Evolutionary conservation across 2,329 filamentous ascomycete genomes (phyloP), one percentile per base, ranked within the genome.

Genomic region (Penicillium frequentans): DNA sequence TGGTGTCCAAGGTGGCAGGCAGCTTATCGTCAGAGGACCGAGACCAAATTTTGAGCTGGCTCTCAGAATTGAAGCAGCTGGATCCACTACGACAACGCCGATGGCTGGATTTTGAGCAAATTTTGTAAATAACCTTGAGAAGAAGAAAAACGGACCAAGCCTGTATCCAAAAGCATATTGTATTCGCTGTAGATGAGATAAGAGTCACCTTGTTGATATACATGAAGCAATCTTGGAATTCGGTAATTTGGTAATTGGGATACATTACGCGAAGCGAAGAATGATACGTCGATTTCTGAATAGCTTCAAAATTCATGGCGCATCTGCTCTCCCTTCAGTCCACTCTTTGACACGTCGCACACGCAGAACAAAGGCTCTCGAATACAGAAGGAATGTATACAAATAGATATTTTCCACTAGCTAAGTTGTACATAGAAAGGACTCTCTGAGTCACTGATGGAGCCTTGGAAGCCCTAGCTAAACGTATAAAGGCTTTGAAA

Each of bases 81-180:
- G 92, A 96, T 76, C 86, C 88, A 3, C 81, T 93, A 73, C 84
- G 91, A 61, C 83, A 77, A 46, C 89, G 90, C 14, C 82, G 91
- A 64, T 96, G 92, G 91, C 70, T 81, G 19, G 90, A 96, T 70
- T 70, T 92, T 58, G 84, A 86, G 70, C 77, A 56, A 54, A 73
- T 58, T 74, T 68, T 62, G 67, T 82, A 61, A 69, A 73, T 66
- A 49, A 46, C 8, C 44, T 55, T 35, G 33, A 6, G 55, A 39
- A 37, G n/a, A 10, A 9, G 35, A 11, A 1, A 33, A 14, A 33
- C 11, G 5, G 31, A 33, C 31, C 13, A 14, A 5, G 13, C 13
- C 13, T 16, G 31, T 16, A 33, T 16, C 9, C 8, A 19, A 19
- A 19, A 39, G n/a, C 35, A 39, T 23, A 23, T 23, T 23, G 21